Percentiles rank a stretch among this genome's conserved stretches.
These are phyloP conservation scores for Cicer arietinum DNA, from an alignment of 306 rosid species.

Conservation along the genomic window DNA sequence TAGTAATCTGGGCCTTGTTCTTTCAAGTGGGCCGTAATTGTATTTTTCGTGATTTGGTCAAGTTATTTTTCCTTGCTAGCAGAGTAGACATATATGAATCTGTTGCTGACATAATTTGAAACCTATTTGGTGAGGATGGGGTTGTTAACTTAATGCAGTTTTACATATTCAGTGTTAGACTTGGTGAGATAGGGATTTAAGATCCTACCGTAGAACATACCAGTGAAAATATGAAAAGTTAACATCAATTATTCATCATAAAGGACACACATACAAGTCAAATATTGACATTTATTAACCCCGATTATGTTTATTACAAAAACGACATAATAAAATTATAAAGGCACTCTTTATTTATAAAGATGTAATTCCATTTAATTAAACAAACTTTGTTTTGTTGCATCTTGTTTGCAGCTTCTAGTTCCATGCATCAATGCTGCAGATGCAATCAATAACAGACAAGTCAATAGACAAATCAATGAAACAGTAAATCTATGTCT, in stretches of 20 bases:
- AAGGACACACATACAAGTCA: conserved; percentile 41
- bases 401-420: conserved; percentile 35
- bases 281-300: conserved; percentile 43
- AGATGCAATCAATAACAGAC: neutral
- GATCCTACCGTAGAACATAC: conserved; percentile 7
- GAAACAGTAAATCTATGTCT: conserved; percentile 12
- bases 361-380: neutral
- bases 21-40: conserved; percentile 19
- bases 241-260: conserved; percentile 37
- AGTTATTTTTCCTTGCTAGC: neutral
- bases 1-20: conserved; percentile 23
- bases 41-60: conserved; percentile 20
- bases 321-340: conserved; percentile 34
- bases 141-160: conserved; percentile 34
- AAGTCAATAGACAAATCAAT: conserved; percentile 5
- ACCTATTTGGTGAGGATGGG: conserved; percentile 18
- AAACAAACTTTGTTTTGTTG: conserved; percentile 12
- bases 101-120: conserved; percentile 30
- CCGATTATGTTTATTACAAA: conserved; percentile 30
- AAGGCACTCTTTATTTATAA: conserved; percentile 24
- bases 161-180: neutral
- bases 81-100: conserved; percentile 7
- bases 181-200: neutral
- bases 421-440: conserved; percentile 43
- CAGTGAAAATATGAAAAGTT: conserved; percentile 23